These are phyloP conservation scores for Trametes gibbosa DNA, from an alignment of 768 basidiomycete species.

Conservation along the genomic window DNA sequence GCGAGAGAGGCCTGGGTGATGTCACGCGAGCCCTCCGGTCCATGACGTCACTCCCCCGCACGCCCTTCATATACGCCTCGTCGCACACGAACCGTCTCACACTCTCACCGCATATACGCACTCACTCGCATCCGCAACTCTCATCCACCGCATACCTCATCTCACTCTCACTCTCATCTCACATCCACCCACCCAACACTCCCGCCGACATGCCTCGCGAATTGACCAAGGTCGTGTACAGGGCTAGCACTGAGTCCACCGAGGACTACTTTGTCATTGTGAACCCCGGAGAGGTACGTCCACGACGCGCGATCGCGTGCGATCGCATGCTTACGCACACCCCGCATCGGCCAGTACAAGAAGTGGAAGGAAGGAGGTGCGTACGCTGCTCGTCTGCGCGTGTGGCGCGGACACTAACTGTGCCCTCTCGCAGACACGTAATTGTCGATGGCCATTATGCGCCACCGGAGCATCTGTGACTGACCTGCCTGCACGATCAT, in stretches of 20 bases:
- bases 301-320: neutral
- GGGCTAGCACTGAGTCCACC: conserved; percentile 67
- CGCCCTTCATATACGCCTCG: conserved; percentile 16
- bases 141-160: neutral
- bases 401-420: conserved; percentile 12
- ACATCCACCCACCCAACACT: neutral
- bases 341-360: conserved; percentile 49
- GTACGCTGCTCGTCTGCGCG: conserved; percentile 23
- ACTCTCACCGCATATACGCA: neutral
- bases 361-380: conserved; percentile 81
- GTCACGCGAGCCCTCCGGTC: conserved; percentile 16
- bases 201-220: conserved; percentile 31
- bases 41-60: conserved; percentile 18
- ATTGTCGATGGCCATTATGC: conserved; percentile 26
- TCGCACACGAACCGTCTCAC: neutral
- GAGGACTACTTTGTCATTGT: conserved; percentile 75
- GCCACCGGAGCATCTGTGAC: neutral
- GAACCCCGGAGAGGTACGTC: conserved; percentile 57
- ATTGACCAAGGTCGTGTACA: conserved; percentile 74
- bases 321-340: neutral
- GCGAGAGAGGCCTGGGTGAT: conserved; percentile 20
- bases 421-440: conserved; percentile 58
- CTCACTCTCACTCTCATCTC: conserved; percentile 1
- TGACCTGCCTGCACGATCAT: neutral
- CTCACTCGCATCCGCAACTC: conserved; percentile 3